A percentile compares a stretch with the other conserved stretches of the same genome.
These are phyloP conservation scores for Brassica incana DNA, from an alignment of 345 rosid species.

Conservation along the genomic window DNA sequence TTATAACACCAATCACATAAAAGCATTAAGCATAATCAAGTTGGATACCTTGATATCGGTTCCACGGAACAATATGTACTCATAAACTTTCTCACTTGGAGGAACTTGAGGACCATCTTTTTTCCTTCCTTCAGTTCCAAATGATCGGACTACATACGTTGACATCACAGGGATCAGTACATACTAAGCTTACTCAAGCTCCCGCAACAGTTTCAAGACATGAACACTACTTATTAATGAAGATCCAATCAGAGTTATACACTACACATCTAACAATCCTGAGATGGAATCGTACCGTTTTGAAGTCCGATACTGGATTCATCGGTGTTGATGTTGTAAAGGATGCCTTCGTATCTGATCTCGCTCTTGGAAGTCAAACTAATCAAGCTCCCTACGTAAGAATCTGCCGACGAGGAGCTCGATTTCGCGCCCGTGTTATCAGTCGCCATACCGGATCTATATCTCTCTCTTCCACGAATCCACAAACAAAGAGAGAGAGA, in stretches of 20 bases:
- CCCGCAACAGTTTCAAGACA: constrained; percentile 6
- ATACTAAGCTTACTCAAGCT: neutral
- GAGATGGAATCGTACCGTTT: constrained; percentile 53
- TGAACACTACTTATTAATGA: neutral
- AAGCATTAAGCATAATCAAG: neutral
- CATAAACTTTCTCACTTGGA: constrained; percentile 63
- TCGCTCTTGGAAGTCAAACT: constrained; percentile 96
- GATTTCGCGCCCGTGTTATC: constrained; percentile 60
- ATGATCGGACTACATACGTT: constrained; percentile 54
- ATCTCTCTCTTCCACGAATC: constrained; percentile 13
- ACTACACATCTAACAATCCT: constrained; percentile 8
- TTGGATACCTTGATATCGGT: constrained; percentile 62
- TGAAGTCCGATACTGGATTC: constrained; percentile 94
- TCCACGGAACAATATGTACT: constrained; percentile 68
- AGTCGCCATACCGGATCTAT: constrained; percentile 56
- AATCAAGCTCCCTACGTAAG: constrained; percentile 94
- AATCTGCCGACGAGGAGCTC: constrained; percentile 79
- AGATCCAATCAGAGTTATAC: neutral
- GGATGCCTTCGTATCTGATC: constrained; percentile 94
- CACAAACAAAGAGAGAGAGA: neutral
- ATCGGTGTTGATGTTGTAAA: constrained; percentile 87
- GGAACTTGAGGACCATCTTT: constrained; percentile 67
- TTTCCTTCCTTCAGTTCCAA: constrained; percentile 77
- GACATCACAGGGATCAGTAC: constrained; percentile 1
- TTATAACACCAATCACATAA: neutral